Evolutionary conservation across 768 basidiomycete genomes (phyloP).

Genomic region (Mycena leptocephala): DNA sequence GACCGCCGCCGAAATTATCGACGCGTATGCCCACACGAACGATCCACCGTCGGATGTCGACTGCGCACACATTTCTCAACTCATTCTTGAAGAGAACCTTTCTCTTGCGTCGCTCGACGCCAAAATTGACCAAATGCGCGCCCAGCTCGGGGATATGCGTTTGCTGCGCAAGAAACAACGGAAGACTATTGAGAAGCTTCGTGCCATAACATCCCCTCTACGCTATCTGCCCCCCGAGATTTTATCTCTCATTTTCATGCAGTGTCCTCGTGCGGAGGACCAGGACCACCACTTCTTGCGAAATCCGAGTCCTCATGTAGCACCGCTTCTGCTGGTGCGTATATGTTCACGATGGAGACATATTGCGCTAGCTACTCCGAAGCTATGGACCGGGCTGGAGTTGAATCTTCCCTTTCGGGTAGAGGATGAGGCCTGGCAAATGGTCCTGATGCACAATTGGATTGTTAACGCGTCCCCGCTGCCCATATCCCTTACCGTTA

Average conservation of each 20-base stretch:
- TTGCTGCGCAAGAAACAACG: not conserved
- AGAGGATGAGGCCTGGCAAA: not conserved
- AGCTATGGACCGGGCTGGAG: not conserved
- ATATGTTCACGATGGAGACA: slow-evolving; percentile 6
- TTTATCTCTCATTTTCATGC: slow-evolving; percentile 8
- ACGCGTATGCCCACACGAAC: not conserved
- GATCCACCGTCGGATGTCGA: not conserved
- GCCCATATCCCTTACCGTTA: not conserved
- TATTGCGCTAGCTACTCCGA: not conserved
- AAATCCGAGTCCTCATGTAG: not conserved
- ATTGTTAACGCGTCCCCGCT: not conserved
- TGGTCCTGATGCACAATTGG: not conserved
- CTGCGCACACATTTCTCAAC: not conserved
- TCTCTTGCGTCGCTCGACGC: not conserved
- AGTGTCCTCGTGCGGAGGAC: not conserved
- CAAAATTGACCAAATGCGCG: not conserved
- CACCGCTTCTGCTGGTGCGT: slow-evolving; percentile 5
- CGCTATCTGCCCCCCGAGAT: slow-evolving; percentile 4
- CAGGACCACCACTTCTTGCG: not conserved
- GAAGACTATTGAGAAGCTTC: not conserved
- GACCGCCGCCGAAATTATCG: not conserved
- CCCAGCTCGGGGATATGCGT: not conserved
- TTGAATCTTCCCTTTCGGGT: not conserved
- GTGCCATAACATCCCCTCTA: not conserved
- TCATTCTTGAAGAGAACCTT: not conserved